Base-by-base conservation (phyloP, 768 basidiomycete species). In the Podaxis pistillaris region DNA sequence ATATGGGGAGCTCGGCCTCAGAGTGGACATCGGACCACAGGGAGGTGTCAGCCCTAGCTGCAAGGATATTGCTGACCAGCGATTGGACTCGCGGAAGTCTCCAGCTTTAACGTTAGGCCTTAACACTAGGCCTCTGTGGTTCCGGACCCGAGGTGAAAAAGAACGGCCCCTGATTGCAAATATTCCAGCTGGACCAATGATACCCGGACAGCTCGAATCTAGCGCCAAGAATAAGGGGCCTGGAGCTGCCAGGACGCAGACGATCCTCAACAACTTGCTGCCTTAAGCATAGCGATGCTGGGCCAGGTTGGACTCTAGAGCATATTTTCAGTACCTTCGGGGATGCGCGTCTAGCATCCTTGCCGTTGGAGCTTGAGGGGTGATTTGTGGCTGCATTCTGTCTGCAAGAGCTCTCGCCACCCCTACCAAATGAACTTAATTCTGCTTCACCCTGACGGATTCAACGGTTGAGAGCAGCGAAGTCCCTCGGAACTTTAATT, bases 401-500 rank as follows among this genome's bases (percentile, higher is more conserved):
- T 13, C 44, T 38, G 33, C 44, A 33, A 50, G 17, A 36, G n/a
- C 44, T 46, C 19, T 19, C 6, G 30, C 30, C 40, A 36, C 12
- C 60, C 60, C 53, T 61, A 51, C 30, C 46, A 15, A 13, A 13
- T 24, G n/a, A 55, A 47, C 54, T 53, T 47, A 26, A 22, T 54
- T 49, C 44, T 55, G 15, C 19, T 22, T 49, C 30, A 47, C 60
- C 51, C 60, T 55, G 60, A 51, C 60, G 60, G 53, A 37, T 17
- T 54, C 44, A 55, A 47, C 60, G 60, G 60, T 46, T 44, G 41
- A 19, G n/a, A 44, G 41, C 17, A 7, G 41, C 6, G 17, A 44
- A 44, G 41, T 17, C 19, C 19, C 41, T 19, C 15, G n/a, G 5
- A 6, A 7, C n/a, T 19, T 19, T 46, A 51, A 59, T 59, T 59